Evolutionary conservation across 2,329 filamentous ascomycete species (phyloP), one percentile per base, ranked within the genome.

Genomic region (Harringtonia lauricola): DNA sequence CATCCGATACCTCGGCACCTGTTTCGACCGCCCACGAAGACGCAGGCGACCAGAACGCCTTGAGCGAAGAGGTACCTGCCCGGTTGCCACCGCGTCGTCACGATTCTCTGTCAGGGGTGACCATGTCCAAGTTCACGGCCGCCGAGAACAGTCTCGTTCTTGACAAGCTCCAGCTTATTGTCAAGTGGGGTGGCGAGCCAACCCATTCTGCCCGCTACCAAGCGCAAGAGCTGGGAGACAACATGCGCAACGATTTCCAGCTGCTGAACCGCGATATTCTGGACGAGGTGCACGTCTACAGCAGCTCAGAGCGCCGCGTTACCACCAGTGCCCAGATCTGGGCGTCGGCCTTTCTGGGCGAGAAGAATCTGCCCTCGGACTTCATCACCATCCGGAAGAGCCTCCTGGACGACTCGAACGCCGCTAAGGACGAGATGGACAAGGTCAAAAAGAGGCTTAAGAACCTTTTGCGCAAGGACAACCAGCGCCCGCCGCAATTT

Each of bases 361-460:
- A 86, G 57, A 87, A 94, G 59, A 85, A 95, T 43, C 70, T 95
- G 15, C 78, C 84, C 0, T 78, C 86, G 21, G 86, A 94, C 54
- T 87, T 86, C 51, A 94, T 98, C 50, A 83, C 80, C 29, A 82
- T 96, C 45, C 81, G 92, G 42, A 98, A 98, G 59, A 89, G 96
- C 62, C 73, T 98, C 8, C 68, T 98, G 3, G 92, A 98, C 59
- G 92, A 98, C 59, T 96, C 89, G 0, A 98, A 98, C 61, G 92
- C 92, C 4, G 92, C 92, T 46, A 98, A 98, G 61, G 92, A 98
- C 59, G 88, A 95, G 57, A 98, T 95, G 85, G 94, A 98, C 65
- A 95, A 95, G 64, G 92, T 98, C 44, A 98, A 98, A 73, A 98
- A 98, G 76, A 95, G 94, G 77, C 74, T 98, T 24, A 98, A 98